Evolutionary conservation across 257 asterid species (phyloP).

Genomic region (Mentha longifolia): DNA sequence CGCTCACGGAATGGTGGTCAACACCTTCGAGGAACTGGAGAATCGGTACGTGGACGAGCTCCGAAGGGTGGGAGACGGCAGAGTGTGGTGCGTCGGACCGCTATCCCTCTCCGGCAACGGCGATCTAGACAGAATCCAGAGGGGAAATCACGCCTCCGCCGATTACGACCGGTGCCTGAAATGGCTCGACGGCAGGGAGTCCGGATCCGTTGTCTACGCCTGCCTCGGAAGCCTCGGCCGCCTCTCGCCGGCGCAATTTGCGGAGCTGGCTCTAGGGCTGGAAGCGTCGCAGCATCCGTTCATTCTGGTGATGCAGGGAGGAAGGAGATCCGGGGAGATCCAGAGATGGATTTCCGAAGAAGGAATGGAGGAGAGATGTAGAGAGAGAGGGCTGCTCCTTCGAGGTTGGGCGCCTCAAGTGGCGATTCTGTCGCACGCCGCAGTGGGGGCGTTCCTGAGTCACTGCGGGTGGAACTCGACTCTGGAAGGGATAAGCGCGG

Average conservation of each 20-base stretch:
- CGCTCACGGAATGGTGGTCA: not conserved
- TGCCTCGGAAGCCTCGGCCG: conserved; percentile 17
- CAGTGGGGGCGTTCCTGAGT: conserved; percentile 1
- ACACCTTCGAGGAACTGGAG: conserved; percentile 1
- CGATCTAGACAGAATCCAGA: not conserved
- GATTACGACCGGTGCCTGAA: conserved; percentile 1
- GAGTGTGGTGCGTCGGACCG: conserved; percentile 14
- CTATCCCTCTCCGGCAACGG: not conserved
- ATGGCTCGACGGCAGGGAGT: not conserved
- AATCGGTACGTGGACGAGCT: not conserved
- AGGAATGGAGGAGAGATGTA: conserved; percentile 1
- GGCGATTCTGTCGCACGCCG: not conserved
- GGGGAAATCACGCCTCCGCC: not conserved
- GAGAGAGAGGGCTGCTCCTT: conserved; percentile 1
- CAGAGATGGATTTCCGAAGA: not conserved
- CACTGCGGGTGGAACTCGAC: conserved; percentile 17
- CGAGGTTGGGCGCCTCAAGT: conserved; percentile 14
- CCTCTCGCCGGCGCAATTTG: conserved; percentile 7
- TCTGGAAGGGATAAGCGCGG: conserved; percentile 10
- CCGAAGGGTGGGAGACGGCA: not conserved
- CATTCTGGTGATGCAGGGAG: conserved; percentile 11
- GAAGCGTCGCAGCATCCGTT: conserved; percentile 4
- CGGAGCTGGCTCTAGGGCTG: conserved; percentile 3
- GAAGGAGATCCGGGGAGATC: not conserved
- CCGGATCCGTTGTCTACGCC: conserved; percentile 1